A percentile compares a stretch with the other conserved stretches of the same genome.
phyloP scores from a whole-genome alignment of 352 stramenopile genomes.

The Phytophthora podocarpi region DNA sequence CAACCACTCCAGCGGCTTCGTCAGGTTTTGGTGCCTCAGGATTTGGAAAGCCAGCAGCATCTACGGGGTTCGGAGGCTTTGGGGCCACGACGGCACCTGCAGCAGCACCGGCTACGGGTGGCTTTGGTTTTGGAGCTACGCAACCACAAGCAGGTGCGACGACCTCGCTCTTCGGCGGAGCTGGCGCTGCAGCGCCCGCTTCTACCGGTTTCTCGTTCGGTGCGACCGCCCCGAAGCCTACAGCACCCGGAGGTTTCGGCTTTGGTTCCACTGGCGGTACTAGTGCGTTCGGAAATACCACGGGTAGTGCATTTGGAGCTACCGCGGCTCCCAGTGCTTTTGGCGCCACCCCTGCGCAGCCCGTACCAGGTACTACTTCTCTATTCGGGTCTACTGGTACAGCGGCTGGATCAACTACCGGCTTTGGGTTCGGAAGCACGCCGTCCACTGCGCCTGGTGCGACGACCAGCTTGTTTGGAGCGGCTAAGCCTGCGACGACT shows the following conservation, averaged over 20 bases:
- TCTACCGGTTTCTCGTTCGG: constrained; percentile 54
- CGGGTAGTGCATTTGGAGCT: constrained; percentile 41
- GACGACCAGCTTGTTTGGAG: constrained; percentile 49
- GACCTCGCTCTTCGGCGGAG: constrained; percentile 52
- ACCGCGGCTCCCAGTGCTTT: constrained; percentile 44
- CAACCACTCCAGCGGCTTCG: constrained; percentile 35
- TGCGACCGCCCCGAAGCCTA: constrained; percentile 34
- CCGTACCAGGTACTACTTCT: constrained; percentile 39
- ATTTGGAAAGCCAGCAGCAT: constrained; percentile 52
- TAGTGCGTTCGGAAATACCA: constrained; percentile 41
- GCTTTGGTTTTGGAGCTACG: constrained; percentile 46
- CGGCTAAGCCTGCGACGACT: constrained; percentile 38
- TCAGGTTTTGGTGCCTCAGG: constrained; percentile 49
- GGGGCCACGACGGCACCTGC: constrained; percentile 32
- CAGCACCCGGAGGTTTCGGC: constrained; percentile 41
- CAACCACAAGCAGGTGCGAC: constrained; percentile 35
- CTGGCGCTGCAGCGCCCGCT: constrained; percentile 30
- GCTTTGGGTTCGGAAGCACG: constrained; percentile 50
- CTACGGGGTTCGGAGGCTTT: constrained; percentile 46
- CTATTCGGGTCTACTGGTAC: constrained; percentile 43
- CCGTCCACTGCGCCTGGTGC: constrained; percentile 26
- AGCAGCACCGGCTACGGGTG: constrained; percentile 37
- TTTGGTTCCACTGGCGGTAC: constrained; percentile 44
- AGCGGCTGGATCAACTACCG: constrained; percentile 34
- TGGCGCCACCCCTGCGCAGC: constrained; percentile 36